These are phyloP conservation scores for Aspergillus glaucus DNA, from an alignment of 2,329 filamentous ascomycete genomes.

Conservation along the genomic window DNA sequence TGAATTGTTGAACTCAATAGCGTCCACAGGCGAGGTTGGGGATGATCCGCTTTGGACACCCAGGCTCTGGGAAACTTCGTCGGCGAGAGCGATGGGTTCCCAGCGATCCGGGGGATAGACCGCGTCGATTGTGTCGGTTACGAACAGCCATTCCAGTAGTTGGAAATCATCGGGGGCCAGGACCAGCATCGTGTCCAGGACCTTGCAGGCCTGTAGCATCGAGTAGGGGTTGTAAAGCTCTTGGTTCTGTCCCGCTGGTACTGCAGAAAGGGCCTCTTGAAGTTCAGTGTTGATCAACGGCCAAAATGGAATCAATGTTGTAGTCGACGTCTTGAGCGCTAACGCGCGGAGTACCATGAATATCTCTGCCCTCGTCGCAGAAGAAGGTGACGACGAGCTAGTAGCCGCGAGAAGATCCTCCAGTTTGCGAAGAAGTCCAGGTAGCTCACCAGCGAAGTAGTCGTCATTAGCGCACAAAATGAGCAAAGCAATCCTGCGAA, in stretches of 20 bases:
- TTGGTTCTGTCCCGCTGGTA: constrained; percentile 62
- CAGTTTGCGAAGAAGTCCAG: constrained; percentile 70
- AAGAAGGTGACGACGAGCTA: constrained; percentile 83
- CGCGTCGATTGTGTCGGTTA: constrained; percentile 94
- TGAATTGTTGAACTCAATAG: constrained; percentile 22
- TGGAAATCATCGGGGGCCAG: constrained; percentile 93
- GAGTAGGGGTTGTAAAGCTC: constrained; percentile 72
- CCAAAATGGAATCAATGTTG: constrained; percentile 82
- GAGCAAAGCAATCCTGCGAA: constrained; percentile 74
- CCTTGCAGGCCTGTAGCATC: constrained; percentile 85
- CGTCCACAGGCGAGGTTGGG: constrained; percentile 18
- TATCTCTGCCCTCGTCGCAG: constrained; percentile 78
- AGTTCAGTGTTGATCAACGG: constrained; percentile 83
- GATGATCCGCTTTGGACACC: constrained; percentile 40
- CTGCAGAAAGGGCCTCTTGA: constrained; percentile 68
- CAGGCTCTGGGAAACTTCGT: constrained; percentile 75
- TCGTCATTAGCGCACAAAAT: constrained; percentile 72
- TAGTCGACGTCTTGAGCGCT: constrained; percentile 67
- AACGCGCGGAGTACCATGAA: constrained; percentile 83
- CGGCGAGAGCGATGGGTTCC: constrained; percentile 68
- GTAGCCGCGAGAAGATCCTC: constrained; percentile 81
- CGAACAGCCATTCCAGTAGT: constrained; percentile 95
- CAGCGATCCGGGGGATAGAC: constrained; percentile 72
- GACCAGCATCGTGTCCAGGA: constrained; percentile 81
- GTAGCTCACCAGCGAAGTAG: constrained; percentile 70